Base-by-base conservation (phyloP, 1,139 yeast genomes). In the Geotrichum siamense region DNA sequence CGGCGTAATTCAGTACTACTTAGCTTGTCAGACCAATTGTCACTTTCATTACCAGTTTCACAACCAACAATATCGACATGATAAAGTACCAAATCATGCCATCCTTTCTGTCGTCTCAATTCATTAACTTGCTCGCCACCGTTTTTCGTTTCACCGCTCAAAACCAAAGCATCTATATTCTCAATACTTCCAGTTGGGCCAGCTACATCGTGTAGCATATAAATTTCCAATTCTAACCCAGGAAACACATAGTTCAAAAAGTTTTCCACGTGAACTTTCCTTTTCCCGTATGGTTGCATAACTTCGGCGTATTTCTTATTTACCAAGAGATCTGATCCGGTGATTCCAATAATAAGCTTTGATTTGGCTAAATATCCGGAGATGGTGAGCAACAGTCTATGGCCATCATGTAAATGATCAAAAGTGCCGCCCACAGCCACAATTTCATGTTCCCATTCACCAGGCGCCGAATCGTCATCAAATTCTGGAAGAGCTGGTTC, bases 381-480 rank as follows among this genome's bases (percentile, higher is more conserved):
- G 53, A 85, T 69, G 0, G 94, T 80, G 6, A 93, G 68, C 17
- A 93, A 67, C 25, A 91, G 79, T 61, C 84, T 86, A 63, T 93
- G 99, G 0, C 98, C 99, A 57, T 83, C 95, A 56, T 93, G 99
- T 30, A 93, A 60, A 63, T 93, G 97, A 59, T 93, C 99, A 66
- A 93, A 93, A 0, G 98, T 93, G 0, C 99, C 99, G 0, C 98
- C 98, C 1, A 89, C 79, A 5, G 61, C 62, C 2, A 56, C 59
- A 3, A 53, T 57, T 9, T 49, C 52, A 41, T 53, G 57, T 27
- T 51, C 51, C 48, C 48, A 51, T 26, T 51, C 53, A 28, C 39
- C 49, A 1, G 42, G 44, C 8, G 39, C 43, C 10, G 30, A 42
- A 21, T 43, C 48, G 12, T 49, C 45, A 27, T 46, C 48, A 29